A percentile compares a stretch with the other conserved stretches of the same genome.
Evolutionary conservation across 2,329 filamentous ascomycete genomes (phyloP).

Genomic region (Akanthomyces lecanii): DNA sequence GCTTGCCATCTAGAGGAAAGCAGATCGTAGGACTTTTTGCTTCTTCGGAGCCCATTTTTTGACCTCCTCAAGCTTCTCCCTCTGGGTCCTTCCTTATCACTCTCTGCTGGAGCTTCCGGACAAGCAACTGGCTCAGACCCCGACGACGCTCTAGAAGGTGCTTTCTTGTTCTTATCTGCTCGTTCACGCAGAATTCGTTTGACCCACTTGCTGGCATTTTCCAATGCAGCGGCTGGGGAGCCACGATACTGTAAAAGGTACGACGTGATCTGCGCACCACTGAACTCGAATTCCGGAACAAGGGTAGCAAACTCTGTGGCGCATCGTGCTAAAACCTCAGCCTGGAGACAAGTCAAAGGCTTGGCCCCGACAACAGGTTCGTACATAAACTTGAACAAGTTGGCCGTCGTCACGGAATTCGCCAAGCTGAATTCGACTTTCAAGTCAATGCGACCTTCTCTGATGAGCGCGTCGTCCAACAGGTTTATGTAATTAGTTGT

Average conservation of each 20-base stretch:
- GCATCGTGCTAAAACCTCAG: neutral
- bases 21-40: neutral
- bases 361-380: neutral
- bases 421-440: constrained; percentile 34
- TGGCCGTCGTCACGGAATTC: neutral
- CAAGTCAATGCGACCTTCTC: constrained; percentile 60
- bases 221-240: neutral
- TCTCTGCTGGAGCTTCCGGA: neutral
- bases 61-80: neutral
- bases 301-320: constrained; percentile 1
- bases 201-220: neutral
- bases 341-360: neutral
- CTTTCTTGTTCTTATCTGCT: neutral
- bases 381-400: constrained; percentile 10
- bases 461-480: constrained; percentile 56
- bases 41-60: neutral
- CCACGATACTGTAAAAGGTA: neutral
- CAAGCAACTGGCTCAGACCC: neutral
- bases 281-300: neutral
- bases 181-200: neutral
- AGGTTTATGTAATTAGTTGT: constrained; percentile 63
- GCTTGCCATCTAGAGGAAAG: neutral
- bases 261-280: neutral
- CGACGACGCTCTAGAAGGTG: neutral
- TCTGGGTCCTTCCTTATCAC: neutral